Evolutionary conservation across 768 basidiomycete species (phyloP), one percentile per base, ranked within the genome.

Genomic region (Amanita inopinata): DNA sequence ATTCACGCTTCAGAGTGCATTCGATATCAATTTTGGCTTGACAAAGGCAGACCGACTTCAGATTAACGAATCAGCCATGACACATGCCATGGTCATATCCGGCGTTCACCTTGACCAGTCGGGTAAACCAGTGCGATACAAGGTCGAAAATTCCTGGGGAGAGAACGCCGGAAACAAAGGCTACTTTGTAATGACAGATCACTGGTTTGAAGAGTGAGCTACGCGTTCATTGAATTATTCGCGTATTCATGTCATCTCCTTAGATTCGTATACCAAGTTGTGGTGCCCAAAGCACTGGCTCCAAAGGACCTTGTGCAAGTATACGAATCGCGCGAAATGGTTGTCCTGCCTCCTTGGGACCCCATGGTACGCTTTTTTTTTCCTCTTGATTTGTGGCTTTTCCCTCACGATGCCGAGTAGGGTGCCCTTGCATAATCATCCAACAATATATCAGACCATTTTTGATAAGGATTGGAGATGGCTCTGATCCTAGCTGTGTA

Each of bases 131-230:
- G 61, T 93, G 14, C 74, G 90, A n/a, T 98, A 90, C 74, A 89
- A 90, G 62, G 88, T 98, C 14, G 94, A 98, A 70, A 98, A 98
- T 66, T 85, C 82, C 2, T 98, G 94, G 94, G 86, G 88, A 11
- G 78, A 80, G 19, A 63, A 64, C 0, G 71, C 69, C 0, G 84
- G 91, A 18, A 70, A 90, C 51, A 80, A 90, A 51, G 93, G 93
- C 4, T 93, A 79, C 62, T 89, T 85, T 63, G 77, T 94, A 53
- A 93, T 94, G 90, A 87, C 80, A 37, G 85, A 88, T 50, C 66
- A 65, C 32, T 98, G 94, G 93, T 97, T 97, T 61, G 80, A 83
- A 43, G 70, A 97, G 83, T 89, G 52, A 54, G 84, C 69, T 3
- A 37, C 33, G 50, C 41, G 6, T 14, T 28, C 35, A 33, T 34